A percentile compares a stretch with the other conserved stretches of the same genome.
Evolutionary conservation across 202 grass and related monocot species (phyloP).

Genomic region (Hordeum pubiflorum): DNA sequence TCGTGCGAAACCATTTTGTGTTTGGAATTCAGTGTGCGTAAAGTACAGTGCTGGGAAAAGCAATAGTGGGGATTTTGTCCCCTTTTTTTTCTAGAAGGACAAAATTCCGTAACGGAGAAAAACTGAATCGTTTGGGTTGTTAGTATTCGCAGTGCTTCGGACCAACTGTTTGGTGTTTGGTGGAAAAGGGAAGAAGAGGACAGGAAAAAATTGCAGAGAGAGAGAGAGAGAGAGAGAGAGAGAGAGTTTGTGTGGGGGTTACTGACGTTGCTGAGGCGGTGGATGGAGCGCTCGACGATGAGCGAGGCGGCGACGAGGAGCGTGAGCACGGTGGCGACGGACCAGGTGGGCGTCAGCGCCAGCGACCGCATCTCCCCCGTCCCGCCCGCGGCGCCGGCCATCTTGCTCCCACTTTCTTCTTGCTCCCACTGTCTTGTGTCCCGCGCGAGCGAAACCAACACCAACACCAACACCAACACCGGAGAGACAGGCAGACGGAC

Average conservation of each 20-base stretch:
- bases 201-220: not conserved
- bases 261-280: constrained; percentile 77
- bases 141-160: not conserved
- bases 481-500: not conserved
- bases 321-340: constrained; percentile 81
- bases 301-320: constrained; percentile 82
- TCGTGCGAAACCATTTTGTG: too few relatives aligned
- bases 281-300: constrained; percentile 90
- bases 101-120: not conserved
- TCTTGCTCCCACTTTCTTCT: not conserved
- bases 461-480: too few relatives aligned
- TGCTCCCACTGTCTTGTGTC: too few relatives aligned
- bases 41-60: not conserved
- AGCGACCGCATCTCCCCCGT: constrained; percentile 61
- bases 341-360: constrained; percentile 93
- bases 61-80: not conserved
- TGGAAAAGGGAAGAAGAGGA: not conserved
- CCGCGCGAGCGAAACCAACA: not conserved
- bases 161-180: not conserved
- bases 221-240: not conserved
- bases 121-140: not conserved
- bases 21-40: not conserved
- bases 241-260: too few relatives aligned
- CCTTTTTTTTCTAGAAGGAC: not conserved
- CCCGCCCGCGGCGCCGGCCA: constrained; percentile 41